phyloP scores from a whole-genome alignment of 148 eudicot genomes.

The Rhododendron ferrugineum region DNA sequence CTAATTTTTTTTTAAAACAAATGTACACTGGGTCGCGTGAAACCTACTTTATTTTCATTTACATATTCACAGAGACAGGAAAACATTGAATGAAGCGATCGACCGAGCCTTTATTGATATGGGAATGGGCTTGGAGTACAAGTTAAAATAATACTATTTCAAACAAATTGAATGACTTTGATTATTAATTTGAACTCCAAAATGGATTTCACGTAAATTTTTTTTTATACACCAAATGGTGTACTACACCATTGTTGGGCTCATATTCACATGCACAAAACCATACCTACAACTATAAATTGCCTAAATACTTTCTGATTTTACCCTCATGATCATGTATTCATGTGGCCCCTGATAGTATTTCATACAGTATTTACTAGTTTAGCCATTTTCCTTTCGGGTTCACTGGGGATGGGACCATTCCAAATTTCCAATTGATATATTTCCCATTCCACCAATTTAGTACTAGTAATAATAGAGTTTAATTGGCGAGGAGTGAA shows the following conservation, averaged over 20 bases:
- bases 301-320: neutral
- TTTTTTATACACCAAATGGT: no score
- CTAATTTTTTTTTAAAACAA: no score
- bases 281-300: neutral
- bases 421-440: no score
- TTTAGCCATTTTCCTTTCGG: neutral
- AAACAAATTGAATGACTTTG: no score
- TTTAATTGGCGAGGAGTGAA: neutral
- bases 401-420: neutral
- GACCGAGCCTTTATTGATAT: no score
- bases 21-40: no score
- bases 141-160: no score
- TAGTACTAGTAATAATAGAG: neutral
- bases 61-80: fast-evolving
- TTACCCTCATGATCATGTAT: neutral
- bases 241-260: no score
- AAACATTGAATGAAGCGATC: no score
- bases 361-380: neutral
- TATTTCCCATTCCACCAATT: neutral
- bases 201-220: no score
- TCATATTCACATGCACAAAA: neutral
- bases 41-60: no score
- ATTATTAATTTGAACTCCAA: no score
- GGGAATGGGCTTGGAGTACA: neutral
- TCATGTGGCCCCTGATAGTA: neutral